Conservation (phyloP, 176 grass and related monocot genomes). For the Carex scoparia region DNA sequence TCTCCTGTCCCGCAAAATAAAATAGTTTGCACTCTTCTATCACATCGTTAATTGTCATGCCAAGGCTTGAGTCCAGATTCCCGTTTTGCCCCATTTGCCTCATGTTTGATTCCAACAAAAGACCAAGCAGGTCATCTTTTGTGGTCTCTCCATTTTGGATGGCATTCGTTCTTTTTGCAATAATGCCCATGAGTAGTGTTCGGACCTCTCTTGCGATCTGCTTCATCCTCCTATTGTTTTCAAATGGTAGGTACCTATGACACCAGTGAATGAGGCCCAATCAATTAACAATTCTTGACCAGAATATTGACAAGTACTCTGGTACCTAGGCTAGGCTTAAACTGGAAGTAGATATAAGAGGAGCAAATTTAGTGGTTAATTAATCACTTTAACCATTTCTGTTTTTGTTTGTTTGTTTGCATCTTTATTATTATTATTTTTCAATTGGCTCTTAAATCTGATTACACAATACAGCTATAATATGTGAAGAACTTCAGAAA, state of each 20-base stretch:
- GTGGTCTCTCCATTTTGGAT: constrained; percentile 34
- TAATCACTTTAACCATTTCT: not conserved
- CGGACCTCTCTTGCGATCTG: constrained; percentile 30
- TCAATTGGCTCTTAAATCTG: not conserved
- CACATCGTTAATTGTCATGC: constrained; percentile 56
- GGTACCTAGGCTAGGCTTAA: not conserved
- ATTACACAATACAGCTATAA: not conserved
- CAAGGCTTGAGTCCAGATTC: constrained; percentile 15
- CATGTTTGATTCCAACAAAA: constrained; percentile 69
- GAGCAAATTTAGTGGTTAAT: not conserved
- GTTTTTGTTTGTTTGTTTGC: not conserved
- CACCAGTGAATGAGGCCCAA: not conserved
- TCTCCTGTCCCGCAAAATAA: constrained; percentile 82
- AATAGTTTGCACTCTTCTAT: constrained; percentile 88
- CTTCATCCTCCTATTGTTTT: constrained; percentile 53
- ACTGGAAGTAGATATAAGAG: not conserved
- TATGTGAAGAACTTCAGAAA: not conserved
- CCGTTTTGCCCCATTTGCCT: constrained; percentile 30
- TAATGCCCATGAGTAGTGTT: constrained; percentile 44
- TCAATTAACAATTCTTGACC: not conserved
- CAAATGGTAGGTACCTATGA: constrained; percentile 58
- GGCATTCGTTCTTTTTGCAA: constrained; percentile 45
- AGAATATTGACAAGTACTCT: not conserved
- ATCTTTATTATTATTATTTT: too few species aligned
- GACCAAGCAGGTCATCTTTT: constrained; percentile 51